Percentiles rank a stretch among this genome's conserved stretches.
phyloP scores from a whole-genome alignment of 1,284 basidiomycete species.

The Ustilago shanxiensis region DNA sequence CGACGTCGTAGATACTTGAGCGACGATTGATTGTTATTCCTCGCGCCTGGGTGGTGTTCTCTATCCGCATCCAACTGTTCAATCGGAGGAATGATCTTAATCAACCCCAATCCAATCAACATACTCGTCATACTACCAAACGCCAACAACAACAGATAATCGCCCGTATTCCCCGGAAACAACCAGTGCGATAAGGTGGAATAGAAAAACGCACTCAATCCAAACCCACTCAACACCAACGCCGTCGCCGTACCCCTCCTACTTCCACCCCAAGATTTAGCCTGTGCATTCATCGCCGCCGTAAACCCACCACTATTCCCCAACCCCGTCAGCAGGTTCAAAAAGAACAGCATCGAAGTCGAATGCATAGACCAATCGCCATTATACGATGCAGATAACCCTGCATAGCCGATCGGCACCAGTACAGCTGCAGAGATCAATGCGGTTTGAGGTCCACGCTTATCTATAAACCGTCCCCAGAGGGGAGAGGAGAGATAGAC shows the following conservation, averaged over 20 bases:
- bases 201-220: conserved; percentile 84
- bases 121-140: conserved; percentile 80
- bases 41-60: not conserved
- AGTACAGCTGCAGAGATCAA: conserved; percentile 54
- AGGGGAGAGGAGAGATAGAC: conserved; percentile 67
- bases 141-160: conserved; percentile 79
- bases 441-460: conserved; percentile 58
- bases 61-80: conserved; percentile 1
- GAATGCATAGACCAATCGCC: conserved; percentile 46
- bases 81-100: conserved; percentile 75
- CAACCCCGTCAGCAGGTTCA: conserved; percentile 61
- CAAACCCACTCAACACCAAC: conserved; percentile 83
- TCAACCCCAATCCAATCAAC: conserved; percentile 77
- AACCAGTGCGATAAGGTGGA: conserved; percentile 77
- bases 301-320: conserved; percentile 67
- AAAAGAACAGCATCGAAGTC: conserved; percentile 47
- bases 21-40: not conserved
- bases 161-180: conserved; percentile 80
- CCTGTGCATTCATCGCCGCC: conserved; percentile 68
- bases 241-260: conserved; percentile 79
- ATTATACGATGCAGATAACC: conserved; percentile 46
- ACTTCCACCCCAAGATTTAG: conserved; percentile 62
- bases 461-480: conserved; percentile 66
- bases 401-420: conserved; percentile 59
- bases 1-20: conserved; percentile 29